phyloP scores from a whole-genome alignment of 208 protist genomes.

The Leishmania guyanensis region DNA sequence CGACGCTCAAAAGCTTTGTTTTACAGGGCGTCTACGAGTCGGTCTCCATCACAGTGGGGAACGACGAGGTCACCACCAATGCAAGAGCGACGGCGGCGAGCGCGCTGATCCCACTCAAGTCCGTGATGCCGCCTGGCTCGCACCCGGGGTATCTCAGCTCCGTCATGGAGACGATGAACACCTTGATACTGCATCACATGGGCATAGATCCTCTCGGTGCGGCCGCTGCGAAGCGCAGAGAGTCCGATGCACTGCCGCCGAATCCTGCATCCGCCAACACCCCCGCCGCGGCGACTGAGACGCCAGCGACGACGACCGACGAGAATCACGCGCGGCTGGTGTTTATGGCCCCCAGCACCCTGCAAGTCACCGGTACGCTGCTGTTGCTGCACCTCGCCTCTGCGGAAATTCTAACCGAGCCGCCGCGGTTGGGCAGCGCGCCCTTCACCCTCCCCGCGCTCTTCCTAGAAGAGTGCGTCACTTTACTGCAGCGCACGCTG shows the following conservation, averaged over 20 bases:
- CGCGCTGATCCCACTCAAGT: conserved; percentile 26
- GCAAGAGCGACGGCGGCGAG: conserved; percentile 9
- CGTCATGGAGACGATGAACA: conserved; percentile 43
- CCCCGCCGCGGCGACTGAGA: conserved; percentile 4
- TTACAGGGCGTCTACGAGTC: conserved; percentile 18
- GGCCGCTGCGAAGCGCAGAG: neutral
- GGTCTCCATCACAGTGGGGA: neutral
- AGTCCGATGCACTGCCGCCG: conserved; percentile 3
- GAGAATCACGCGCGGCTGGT: conserved; percentile 18
- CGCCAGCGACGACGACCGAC: conserved; percentile 1
- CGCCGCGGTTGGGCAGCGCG: conserved; percentile 27
- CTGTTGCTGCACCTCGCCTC: conserved; percentile 61
- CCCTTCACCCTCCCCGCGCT: conserved; percentile 35
- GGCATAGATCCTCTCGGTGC: neutral
- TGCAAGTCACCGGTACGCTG: conserved; percentile 36
- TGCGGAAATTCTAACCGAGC: conserved; percentile 19
- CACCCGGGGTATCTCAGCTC: conserved; percentile 55
- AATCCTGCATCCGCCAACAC: neutral
- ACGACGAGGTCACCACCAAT: neutral
- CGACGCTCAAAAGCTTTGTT: conserved; percentile 40
- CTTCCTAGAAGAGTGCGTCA: conserved; percentile 48
- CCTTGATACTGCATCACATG: conserved; percentile 26
- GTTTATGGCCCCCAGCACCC: conserved; percentile 32
- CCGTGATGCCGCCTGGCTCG: conserved; percentile 47
- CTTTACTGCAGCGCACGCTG: conserved; percentile 37